Evolutionary conservation across 495 filamentous ascomycete species (phyloP), one percentile per base, ranked within the genome.

Genomic region (Podospora fimiseda): DNA sequence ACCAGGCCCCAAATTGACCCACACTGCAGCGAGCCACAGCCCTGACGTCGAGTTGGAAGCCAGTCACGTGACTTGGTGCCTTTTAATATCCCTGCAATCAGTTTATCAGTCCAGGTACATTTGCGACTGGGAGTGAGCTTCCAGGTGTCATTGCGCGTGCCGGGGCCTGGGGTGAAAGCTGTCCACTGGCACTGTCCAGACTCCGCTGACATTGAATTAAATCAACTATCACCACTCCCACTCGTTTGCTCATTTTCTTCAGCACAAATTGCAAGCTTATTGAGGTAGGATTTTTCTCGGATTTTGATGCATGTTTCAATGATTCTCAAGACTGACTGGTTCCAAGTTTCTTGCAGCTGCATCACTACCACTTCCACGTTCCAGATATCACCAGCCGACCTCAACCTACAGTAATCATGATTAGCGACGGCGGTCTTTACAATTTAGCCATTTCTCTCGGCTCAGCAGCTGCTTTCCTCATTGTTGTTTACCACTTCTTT

Each of bases 401-500:
- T 27, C 44, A 33, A 42, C 9, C 50, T 21, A 20, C 43, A 30
- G 39, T 38, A 64, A 83, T 43, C 38, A 93, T 93, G 88, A 91
- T 93, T 68, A 84, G 87, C 71, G 88, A 93, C 82, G 73, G 83
- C 57, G 85, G 90, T 49, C 82, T 93, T 61, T 88, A 89, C 74
- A 77, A 79, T 22, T 84, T 99, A 19, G 91, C 93, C 70, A 84
- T 95, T 66, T 92, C 96, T 70, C 87, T 97, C 51, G 93, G 94
- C 72, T 90, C 83, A 39, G 78, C 84, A 27, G 82, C 93, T 60
- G 93, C 96, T 90, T 80, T 96, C 49, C 81, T 99, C 57, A 96
- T 95, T 43, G 83, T 97, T 41, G 71, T 96, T 16, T 97, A 97
- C 78, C 90, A 96, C 73, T 97, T 94, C 77, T 85, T 99, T 60